phyloP scores from a whole-genome alignment of 2,329 filamentous ascomycete genomes.

The Calonectria fujianensis region DNA sequence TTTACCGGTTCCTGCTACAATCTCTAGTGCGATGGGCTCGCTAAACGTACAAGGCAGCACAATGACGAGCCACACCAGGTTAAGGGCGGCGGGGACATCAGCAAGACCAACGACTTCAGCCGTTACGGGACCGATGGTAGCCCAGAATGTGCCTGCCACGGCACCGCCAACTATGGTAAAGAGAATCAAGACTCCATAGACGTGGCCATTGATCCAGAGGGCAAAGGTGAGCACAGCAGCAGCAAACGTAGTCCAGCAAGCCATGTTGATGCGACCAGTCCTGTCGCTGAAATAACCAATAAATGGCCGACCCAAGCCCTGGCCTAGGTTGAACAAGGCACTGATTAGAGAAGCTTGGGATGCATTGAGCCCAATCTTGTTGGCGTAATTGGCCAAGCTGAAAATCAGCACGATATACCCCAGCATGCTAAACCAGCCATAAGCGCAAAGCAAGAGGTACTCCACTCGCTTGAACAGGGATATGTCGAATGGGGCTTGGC shows the following conservation, averaged over 20 bases:
- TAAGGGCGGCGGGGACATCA: conserved; percentile 80
- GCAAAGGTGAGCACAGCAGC: conserved; percentile 79
- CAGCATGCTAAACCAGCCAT: conserved; percentile 82
- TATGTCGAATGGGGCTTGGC: conserved; percentile 79
- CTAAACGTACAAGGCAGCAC: conserved; percentile 82
- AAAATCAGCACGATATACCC: conserved; percentile 87
- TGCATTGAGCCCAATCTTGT: conserved; percentile 78
- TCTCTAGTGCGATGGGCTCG: conserved; percentile 77
- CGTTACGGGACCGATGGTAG: conserved; percentile 80
- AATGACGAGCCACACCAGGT: conserved; percentile 82
- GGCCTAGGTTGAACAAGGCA: conserved; percentile 82
- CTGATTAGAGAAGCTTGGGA: conserved; percentile 82
- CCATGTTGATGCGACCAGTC: conserved; percentile 84
- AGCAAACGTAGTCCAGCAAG: conserved; percentile 77
- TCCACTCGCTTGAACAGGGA: conserved; percentile 76
- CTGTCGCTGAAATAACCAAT: conserved; percentile 84
- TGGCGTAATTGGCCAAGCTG: conserved; percentile 83
- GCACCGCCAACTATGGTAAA: conserved; percentile 82
- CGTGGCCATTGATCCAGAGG: conserved; percentile 82
- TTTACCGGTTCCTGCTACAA: conserved; percentile 66
- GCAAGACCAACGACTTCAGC: conserved; percentile 84
- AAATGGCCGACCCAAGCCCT: conserved; percentile 80
- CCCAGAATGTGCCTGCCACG: conserved; percentile 83
- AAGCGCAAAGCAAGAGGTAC: conserved; percentile 79
- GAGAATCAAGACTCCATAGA: conserved; percentile 80